Base-by-base conservation (phyloP, 2,329 filamentous ascomycete genomes). In the Stenocarpella maydis region DNA sequence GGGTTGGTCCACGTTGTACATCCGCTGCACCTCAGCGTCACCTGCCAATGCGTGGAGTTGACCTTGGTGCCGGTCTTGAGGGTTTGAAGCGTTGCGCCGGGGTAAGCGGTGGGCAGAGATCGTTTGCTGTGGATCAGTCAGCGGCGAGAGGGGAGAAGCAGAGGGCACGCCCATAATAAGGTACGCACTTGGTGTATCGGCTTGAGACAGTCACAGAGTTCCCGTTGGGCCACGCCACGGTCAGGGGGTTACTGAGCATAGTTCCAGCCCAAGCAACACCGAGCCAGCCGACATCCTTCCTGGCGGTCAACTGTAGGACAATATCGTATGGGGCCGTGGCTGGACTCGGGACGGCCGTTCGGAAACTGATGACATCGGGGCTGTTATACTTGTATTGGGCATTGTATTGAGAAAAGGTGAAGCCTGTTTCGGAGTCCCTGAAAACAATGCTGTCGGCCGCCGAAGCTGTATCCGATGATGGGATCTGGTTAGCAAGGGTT, bases 41-140 rank as follows among this genome's bases (percentile, higher is more conserved):
- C 60, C 66, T 78, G 76, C 78, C 78, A 79, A 69, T 78, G 77
- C 24, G 78, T 79, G 7, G 73, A 71, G 72, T 79, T 79, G 52
- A 61, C 65, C 53, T 73, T 72, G 19, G 74, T 76, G 1, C 80
- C 82, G 10, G 71, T 77, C 58, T 52, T 72, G 17, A 79, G 74
- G 12, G 76, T n/a, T 55, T 75, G 72, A 24, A 75, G 45, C 3
- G 73, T 72, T 6, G 76, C 75, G 26, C 71, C 74, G 1, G 70
- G 34, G 69, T 75, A 75, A 2, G 72, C 19, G 7, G 69, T 28
- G 0, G 58, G 58, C 28, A 49, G 4, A 49, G 58, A 63, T 8
- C 58, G 58, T 1, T 14, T 10, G 0, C 58, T 63, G 14, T 19
- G 14, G 19, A 24, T 2, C 58, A 63, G 28, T 63, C 58, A 63